Percentiles rank a stretch among this genome's conserved stretches.
Conservation (phyloP, 768 basidiomycete genomes). For the Pisolithus tinctorius region DNA sequence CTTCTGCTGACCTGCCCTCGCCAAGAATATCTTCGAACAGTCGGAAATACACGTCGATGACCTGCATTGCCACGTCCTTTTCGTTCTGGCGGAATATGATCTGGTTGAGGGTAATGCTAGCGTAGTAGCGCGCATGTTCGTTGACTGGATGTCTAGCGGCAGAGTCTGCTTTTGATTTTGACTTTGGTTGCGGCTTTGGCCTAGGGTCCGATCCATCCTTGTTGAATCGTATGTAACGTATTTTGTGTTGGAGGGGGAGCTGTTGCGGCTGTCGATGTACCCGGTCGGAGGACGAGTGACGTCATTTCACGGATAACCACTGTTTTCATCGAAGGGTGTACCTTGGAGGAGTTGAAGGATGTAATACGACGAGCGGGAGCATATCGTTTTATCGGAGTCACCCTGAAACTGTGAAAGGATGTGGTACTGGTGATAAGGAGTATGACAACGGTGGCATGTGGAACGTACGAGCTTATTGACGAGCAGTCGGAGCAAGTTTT, state of each 20-base stretch:
- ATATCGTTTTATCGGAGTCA: slow-evolving; percentile 81
- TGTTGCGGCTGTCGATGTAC: slow-evolving; percentile 30
- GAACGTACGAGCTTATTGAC: slow-evolving; percentile 84
- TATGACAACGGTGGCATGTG: neutral
- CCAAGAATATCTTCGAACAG: slow-evolving; percentile 87
- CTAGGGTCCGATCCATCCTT: slow-evolving; percentile 23
- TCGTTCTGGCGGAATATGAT: slow-evolving; percentile 68
- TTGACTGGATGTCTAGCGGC: slow-evolving; percentile 41
- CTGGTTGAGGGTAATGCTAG: slow-evolving; percentile 92
- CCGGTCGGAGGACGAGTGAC: slow-evolving; percentile 59
- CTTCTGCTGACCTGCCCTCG: slow-evolving; percentile 34
- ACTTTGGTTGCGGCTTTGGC: neutral
- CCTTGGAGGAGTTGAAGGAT: slow-evolving; percentile 81
- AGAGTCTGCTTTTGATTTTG: slow-evolving; percentile 12
- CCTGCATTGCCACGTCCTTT: slow-evolving; percentile 62
- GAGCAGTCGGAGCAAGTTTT: slow-evolving; percentile 85
- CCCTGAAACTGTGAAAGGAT: slow-evolving; percentile 43
- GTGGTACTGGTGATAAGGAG: neutral
- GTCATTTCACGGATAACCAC: slow-evolving; percentile 86
- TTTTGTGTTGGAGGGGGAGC: slow-evolving; percentile 15
- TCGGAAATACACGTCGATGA: slow-evolving; percentile 91
- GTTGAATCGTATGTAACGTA: slow-evolving; percentile 51
- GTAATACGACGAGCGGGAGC: slow-evolving; percentile 86
- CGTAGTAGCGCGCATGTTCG: slow-evolving; percentile 84
- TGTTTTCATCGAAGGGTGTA: slow-evolving; percentile 88